Base-by-base conservation (phyloP, 768 basidiomycete genomes). In the Amanita thiersii region DNA sequence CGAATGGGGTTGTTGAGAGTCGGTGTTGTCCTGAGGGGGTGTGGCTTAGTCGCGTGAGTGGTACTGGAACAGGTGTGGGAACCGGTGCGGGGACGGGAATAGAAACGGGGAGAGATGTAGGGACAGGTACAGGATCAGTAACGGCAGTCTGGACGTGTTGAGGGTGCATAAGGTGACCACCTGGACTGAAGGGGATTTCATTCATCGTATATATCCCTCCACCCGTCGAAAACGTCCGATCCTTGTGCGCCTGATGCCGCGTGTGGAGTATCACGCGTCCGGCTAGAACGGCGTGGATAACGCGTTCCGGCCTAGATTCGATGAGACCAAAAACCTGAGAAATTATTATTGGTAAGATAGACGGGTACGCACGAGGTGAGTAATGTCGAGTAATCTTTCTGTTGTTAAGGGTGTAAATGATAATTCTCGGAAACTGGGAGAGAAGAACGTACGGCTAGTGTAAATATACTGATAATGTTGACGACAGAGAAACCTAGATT, bases 401-500 rank as follows among this genome's bases (percentile, higher is more conserved):
- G 18, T 8, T 6, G 11, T 3, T 30, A 1, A 2, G 18, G 10
- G 21, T 12, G 23, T 40, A 1, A 6, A 24, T 26, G 5, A 37
- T 15, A 4, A 37, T 20, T 10, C 35, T 8, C 19, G 18, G 37
- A 11, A 10, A 5, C 2, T 25, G 2, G 26, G n/a, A n/a, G n/a
- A 9, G 30, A 31, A n/a, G 30, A 3, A 1, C 1, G 28, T 32
- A 41, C 40, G 5, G 33, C 10, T 36, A 43, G 9, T 21, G 10
- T 36, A 23, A 43, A 9, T 24, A 43, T 43, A n/a, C 33, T 25
- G 14, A 43, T 32, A 17, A 43, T 43, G 10, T 43, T 43, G 25
- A 43, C 41, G 24, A 43, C 41, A 1, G 41, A 43, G 24, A 43
- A 43, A 12, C 41, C 41, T 43, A 18, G 21, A 31, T 40, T 19